A percentile compares a stretch with the other conserved stretches of the same genome.
These are phyloP conservation scores for Endotrypanum monterogeii DNA, from an alignment of 208 protist species.

Conservation along the genomic window DNA sequence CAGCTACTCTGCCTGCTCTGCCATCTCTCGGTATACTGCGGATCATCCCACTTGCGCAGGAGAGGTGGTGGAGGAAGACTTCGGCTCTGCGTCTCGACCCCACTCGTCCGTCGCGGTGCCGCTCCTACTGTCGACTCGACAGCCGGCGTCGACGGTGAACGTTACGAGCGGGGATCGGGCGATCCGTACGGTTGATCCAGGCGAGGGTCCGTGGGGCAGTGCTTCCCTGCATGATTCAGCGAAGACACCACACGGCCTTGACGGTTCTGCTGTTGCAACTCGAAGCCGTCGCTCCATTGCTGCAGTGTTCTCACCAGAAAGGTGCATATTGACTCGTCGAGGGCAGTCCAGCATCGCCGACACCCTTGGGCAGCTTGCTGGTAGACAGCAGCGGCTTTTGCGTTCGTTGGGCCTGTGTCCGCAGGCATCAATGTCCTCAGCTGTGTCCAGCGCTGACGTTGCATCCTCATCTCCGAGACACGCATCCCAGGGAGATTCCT, in stretches of 20 bases:
- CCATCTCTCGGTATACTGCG: background rate
- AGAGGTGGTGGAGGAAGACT: constrained; percentile 18
- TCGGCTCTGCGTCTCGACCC: constrained; percentile 24
- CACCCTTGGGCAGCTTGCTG: constrained; percentile 25
- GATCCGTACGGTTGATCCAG: background rate
- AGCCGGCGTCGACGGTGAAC: background rate
- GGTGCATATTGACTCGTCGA: background rate
- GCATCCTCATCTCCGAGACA: background rate
- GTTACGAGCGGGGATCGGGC: background rate
- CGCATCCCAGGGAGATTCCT: background rate
- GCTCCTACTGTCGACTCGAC: background rate
- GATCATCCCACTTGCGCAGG: background rate
- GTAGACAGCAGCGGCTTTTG: constrained; percentile 25
- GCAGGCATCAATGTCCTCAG: background rate
- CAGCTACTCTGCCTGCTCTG: background rate
- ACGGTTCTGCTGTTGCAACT: background rate
- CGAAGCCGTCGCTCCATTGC: too few relatives aligned
- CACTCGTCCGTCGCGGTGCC: constrained; percentile 16
- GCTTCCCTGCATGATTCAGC: background rate
- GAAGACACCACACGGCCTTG: background rate
- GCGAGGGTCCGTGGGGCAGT: background rate
- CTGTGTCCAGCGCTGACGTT: background rate
- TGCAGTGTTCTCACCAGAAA: background rate
- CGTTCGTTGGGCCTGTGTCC: constrained; percentile 4
- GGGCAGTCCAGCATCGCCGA: constrained; percentile 4